Conservation (phyloP, 1,284 basidiomycete species). For the Heterobasidion occidentale region DNA sequence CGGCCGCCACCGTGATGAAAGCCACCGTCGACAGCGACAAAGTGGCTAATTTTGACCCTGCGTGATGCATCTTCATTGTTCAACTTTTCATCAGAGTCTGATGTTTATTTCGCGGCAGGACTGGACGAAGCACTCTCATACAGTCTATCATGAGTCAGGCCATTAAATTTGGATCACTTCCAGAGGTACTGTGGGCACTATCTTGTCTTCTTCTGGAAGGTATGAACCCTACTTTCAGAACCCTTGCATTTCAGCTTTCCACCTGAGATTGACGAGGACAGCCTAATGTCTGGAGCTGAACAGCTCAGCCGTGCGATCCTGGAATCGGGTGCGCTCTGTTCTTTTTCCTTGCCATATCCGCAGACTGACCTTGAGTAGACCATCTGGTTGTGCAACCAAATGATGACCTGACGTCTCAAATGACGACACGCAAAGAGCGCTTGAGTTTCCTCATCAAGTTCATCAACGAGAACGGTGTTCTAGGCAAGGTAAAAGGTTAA, state of each 20-base stretch:
- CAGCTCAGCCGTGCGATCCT: conserved; percentile 72
- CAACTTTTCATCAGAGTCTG: background rate
- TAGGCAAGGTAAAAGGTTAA: conserved; percentile 50
- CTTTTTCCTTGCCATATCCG: background rate
- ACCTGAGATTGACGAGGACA: conserved; percentile 70
- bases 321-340: conserved; percentile 43
- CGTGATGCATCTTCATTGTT: conserved; percentile 30
- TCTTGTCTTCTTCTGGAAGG: background rate
- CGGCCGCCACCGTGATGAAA: conserved; percentile 62
- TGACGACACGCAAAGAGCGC: conserved; percentile 69
- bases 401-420: conserved; percentile 77
- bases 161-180: conserved; percentile 71
- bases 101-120: conserved; percentile 25
- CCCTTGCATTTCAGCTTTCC: conserved; percentile 81
- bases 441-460: conserved; percentile 81
- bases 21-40: conserved; percentile 53
- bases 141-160: conserved; percentile 85
- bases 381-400: conserved; percentile 66
- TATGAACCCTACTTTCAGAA: conserved; percentile 39
- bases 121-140: conserved; percentile 60
- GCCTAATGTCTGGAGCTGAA: conserved; percentile 74
- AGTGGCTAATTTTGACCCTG: conserved; percentile 46
- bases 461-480: conserved; percentile 77
- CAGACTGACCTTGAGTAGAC: conserved; percentile 33
- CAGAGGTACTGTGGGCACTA: conserved; percentile 34